Evolutionary conservation across 2,329 filamentous ascomycete species (phyloP).

Genomic region (Botrytis medusae): DNA sequence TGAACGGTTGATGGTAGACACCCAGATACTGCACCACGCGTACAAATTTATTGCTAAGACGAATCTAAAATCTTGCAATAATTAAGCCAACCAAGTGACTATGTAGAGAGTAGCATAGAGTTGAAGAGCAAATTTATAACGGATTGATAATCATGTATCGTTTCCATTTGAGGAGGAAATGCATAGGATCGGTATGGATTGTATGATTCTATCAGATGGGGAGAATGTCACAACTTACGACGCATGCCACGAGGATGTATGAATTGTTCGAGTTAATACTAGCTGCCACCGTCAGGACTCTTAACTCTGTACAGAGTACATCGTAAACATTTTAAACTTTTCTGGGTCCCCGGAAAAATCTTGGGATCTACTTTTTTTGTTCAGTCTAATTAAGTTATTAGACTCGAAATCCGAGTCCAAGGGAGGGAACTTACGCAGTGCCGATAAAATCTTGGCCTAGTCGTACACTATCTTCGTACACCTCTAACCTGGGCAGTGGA

Average conservation of each 20-base stretch:
- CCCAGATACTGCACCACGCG: slow-evolving; percentile 4
- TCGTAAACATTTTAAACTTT: background rate
- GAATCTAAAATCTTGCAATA: background rate
- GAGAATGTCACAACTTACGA: background rate
- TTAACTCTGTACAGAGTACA: background rate
- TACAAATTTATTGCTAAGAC: slow-evolving; percentile 3
- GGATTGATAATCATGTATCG: background rate
- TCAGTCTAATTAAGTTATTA: background rate
- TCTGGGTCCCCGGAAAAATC: background rate
- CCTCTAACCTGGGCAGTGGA: background rate
- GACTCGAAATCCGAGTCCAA: background rate
- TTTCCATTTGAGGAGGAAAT: background rate
- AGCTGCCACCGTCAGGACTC: background rate
- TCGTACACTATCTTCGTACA: background rate
- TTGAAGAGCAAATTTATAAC: background rate
- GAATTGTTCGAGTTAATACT: background rate
- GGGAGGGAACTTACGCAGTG: slow-evolving; percentile 2
- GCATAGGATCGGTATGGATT: background rate
- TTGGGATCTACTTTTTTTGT: background rate
- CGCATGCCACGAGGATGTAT: slow-evolving; percentile 13
- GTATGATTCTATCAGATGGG: background rate
- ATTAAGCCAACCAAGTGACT: background rate
- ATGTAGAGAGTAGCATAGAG: background rate
- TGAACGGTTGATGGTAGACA: background rate
- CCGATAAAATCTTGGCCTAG: background rate